Evolutionary conservation across 2,329 filamentous ascomycete genomes (phyloP), one percentile per base, ranked within the genome.

Genomic region (Emericellopsis atlantica): DNA sequence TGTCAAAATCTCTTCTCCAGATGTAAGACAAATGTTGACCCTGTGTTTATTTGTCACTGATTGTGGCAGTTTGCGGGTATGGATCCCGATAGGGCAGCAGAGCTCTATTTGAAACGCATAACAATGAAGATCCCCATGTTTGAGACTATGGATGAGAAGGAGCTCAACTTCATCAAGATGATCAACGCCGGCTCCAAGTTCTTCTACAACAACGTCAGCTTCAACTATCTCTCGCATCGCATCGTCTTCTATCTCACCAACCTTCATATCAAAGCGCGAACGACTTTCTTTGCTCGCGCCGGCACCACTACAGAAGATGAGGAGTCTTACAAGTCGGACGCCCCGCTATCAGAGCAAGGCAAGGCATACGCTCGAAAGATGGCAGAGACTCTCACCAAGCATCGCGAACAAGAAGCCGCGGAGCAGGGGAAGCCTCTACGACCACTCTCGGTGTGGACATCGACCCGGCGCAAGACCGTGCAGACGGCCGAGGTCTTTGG

Each of bases 221-320:
- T 98, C 60, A 90, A 89, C 51, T 98, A 98, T 56, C 74, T 98
- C 26, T 94, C 89, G 1, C 89, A 98, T 58, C 80, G 92, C 45
- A 98, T 98, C 49, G 90, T 98, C 42, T 98, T 98, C 63, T 98
- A 96, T 60, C 77, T 98, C 37, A 85, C 95, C 55, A 98, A 98
- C 54, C 70, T 96, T 21, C 92, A 98, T 61, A 95, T 95, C 69
- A 96, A 98, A 61, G 84, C 84, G 38, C 79, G 90, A 43, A 86
- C 86, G 46, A 96, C 88, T 6, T 96, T 93, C 61, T 96, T 96
- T 59, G 89, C 81, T 37, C 77, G 90, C 47, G 81, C 90, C 39
- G 92, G 92, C 32, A 83, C 85, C 6, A 86, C 90, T 0, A 72
- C 76, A n/a, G 84, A 92, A n/a, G 85, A 92, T 46, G 84, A 92